These are phyloP conservation scores for Acrodontium crateriforme DNA, from an alignment of 2,329 filamentous ascomycete species.

Conservation along the genomic window DNA sequence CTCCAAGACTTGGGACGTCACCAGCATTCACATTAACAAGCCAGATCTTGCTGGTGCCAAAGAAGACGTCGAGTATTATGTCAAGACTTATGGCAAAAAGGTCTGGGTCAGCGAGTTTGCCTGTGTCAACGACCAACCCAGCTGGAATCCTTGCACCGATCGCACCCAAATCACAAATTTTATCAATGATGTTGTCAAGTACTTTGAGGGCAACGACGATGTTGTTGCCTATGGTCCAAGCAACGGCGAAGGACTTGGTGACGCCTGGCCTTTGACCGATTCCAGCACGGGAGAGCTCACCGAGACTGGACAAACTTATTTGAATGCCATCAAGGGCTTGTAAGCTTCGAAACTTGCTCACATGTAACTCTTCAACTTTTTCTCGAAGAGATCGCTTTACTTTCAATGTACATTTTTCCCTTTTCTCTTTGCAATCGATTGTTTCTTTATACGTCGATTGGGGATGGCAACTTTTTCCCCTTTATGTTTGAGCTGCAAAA, in stretches of 20 bases:
- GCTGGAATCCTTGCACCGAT: slow-evolving; percentile 12
- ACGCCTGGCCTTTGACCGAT: slow-evolving; percentile 11
- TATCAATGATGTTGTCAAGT: slow-evolving; percentile 12
- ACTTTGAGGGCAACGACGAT: slow-evolving; percentile 11
- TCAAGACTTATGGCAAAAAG: slow-evolving; percentile 13
- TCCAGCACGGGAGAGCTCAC: slow-evolving; percentile 7
- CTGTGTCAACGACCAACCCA: slow-evolving; percentile 11
- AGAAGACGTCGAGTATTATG: slow-evolving; percentile 16
- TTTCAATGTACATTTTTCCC: too few relatives aligned
- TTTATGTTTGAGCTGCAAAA: too few relatives aligned
- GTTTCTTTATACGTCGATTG: too few relatives aligned
- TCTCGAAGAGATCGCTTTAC: too few relatives aligned
- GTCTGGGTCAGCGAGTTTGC: slow-evolving; percentile 17
- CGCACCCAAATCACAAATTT: slow-evolving; percentile 12
- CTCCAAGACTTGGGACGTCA: slow-evolving; percentile 13
- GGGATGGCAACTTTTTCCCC: too few relatives aligned
- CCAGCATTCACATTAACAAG: slow-evolving; percentile 19
- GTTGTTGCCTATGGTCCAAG: slow-evolving; percentile 16
- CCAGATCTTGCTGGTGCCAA: slow-evolving; percentile 11
- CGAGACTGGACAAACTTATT: slow-evolving; percentile 6
- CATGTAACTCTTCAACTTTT: too few relatives aligned
- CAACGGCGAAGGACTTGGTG: slow-evolving; percentile 14
- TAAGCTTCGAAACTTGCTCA: too few relatives aligned
- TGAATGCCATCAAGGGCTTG: slow-evolving; percentile 8
- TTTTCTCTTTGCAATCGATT: too few relatives aligned